A percentile compares a stretch with the other conserved stretches of the same genome.
Evolutionary conservation across 345 rosid species (phyloP).

Genomic region (Lagerstroemia speciosa): DNA sequence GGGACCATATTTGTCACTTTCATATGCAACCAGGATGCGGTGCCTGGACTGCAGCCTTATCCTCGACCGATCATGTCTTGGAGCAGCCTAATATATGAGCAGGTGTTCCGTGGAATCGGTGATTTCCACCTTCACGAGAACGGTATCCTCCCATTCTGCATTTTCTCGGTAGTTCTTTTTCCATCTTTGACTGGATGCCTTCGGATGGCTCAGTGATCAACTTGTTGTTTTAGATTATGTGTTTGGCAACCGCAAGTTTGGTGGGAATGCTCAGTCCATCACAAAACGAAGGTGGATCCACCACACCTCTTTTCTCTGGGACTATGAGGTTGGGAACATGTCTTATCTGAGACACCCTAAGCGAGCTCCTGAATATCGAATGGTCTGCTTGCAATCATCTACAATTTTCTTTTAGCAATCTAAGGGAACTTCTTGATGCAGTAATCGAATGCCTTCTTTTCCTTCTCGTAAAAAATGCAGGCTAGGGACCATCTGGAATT

Average conservation of each 20-base stretch:
- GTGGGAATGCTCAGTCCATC: constrained; percentile 86
- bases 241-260: constrained; percentile 68
- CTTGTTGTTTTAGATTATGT: constrained; percentile 52
- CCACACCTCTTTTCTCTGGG: constrained; percentile 87
- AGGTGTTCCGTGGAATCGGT: constrained; percentile 50
- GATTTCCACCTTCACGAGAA: constrained; percentile 80
- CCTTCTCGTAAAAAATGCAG: constrained; percentile 14
- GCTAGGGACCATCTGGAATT: constrained; percentile 64
- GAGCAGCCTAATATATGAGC: constrained; percentile 54
- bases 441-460: too few relatives aligned
- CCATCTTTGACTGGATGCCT: neutral
- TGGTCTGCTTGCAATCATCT: constrained; percentile 21
- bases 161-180: neutral
- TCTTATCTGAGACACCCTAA: constrained; percentile 65
- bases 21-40: constrained; percentile 69
- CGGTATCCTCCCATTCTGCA: constrained; percentile 26
- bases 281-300: constrained; percentile 66
- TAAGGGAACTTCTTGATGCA: too few relatives aligned
- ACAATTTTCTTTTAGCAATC: too few relatives aligned
- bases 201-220: neutral
- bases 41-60: constrained; percentile 63
- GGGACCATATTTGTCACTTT: constrained; percentile 73
- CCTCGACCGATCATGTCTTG: constrained; percentile 86
- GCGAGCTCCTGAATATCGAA: constrained; percentile 55
- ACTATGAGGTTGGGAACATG: constrained; percentile 57